These are phyloP conservation scores for Dissophora globulifera DNA, from an alignment of 192 early-diverging fungal genomes.

Conservation along the genomic window DNA sequence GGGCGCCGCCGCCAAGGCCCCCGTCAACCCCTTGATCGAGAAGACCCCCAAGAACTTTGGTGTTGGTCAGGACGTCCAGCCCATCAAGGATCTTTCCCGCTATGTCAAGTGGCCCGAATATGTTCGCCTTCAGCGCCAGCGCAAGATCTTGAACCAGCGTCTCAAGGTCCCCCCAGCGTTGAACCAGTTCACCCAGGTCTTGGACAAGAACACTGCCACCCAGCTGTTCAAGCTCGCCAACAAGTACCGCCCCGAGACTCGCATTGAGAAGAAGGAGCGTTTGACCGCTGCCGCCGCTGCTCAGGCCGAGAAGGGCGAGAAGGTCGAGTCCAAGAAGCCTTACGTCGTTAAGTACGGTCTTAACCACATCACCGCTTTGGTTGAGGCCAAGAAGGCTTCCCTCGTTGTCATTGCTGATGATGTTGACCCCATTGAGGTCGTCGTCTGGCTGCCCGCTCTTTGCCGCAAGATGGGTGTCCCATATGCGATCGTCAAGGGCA, in stretches of 20 bases:
- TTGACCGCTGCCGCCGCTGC: conserved; percentile 87
- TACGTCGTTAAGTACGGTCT: conserved; percentile 98
- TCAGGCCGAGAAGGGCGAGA: conserved; percentile 90
- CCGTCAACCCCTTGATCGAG: conserved; percentile 92
- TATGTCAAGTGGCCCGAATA: conserved; percentile 99
- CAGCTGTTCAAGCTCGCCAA: conserved; percentile 97
- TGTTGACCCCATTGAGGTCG: conserved; percentile 99
- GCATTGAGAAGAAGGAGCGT: conserved; percentile 95
- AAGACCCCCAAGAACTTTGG: conserved; percentile 94
- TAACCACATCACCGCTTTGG: conserved; percentile 98
- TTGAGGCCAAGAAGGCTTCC: conserved; percentile 99
- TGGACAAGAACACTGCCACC: conserved; percentile 99
- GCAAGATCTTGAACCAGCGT: conserved; percentile 96
- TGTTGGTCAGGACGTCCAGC: conserved; percentile 98
- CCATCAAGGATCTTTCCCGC: conserved; percentile 92
- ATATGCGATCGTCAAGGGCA: conserved; percentile 99
- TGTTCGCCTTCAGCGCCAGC: conserved; percentile 98
- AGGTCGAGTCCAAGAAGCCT: conserved; percentile 90
- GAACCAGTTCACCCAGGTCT: conserved; percentile 98
- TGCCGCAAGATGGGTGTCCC: conserved; percentile 99
- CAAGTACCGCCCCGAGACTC: conserved; percentile 99
- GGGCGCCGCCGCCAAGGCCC: conserved; percentile 74
- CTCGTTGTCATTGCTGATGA: conserved; percentile 99
- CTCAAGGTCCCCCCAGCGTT: conserved; percentile 99
- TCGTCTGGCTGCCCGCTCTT: conserved; percentile 98